These are phyloP conservation scores for Pelargonium nanum DNA, from an alignment of 345 rosid genomes.

Conservation along the genomic window DNA sequence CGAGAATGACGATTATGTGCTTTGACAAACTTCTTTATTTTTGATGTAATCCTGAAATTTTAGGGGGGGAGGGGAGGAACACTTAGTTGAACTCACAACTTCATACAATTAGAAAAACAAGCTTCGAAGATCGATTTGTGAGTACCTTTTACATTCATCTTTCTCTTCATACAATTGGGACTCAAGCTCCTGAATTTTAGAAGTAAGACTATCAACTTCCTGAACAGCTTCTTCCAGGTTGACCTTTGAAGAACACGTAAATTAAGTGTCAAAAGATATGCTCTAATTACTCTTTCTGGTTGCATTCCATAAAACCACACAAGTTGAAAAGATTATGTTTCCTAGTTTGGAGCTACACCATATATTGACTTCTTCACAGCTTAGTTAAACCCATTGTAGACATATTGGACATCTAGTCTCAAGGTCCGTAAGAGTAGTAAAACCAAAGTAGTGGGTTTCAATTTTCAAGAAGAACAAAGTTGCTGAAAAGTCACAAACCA, in stretches of 20 bases:
- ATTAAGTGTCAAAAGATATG: conserved; percentile 6
- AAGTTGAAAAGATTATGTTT: too few relatives aligned
- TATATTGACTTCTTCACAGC: too few relatives aligned
- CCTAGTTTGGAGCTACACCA: too few relatives aligned
- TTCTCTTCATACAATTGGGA: conserved; percentile 59
- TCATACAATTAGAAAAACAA: conserved; percentile 4
- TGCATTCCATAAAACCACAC: too few relatives aligned
- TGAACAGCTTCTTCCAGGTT: conserved; percentile 48
- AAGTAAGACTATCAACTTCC: conserved; percentile 58
- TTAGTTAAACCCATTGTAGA: too few relatives aligned
- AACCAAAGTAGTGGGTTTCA: too few relatives aligned
- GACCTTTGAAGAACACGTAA: conserved; percentile 26
- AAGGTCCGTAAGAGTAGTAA: too few relatives aligned
- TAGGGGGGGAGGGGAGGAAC: neutral
- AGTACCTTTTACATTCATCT: conserved; percentile 69
- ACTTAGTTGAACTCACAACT: neutral
- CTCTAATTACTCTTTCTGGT: too few relatives aligned
- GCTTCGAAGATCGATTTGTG: neutral
- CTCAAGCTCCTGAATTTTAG: conserved; percentile 62
- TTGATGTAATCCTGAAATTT: conserved; percentile 57
- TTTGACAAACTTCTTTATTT: conserved; percentile 64
- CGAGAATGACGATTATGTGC: conserved; percentile 45
- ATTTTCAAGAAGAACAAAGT: too few relatives aligned
- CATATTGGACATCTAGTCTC: too few relatives aligned
- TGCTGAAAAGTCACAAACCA: too few relatives aligned